Percentiles rank a stretch among this genome's conserved stretches.
Conservation (phyloP, 1,284 basidiomycete genomes). For the Boletus semigastroideus region DNA sequence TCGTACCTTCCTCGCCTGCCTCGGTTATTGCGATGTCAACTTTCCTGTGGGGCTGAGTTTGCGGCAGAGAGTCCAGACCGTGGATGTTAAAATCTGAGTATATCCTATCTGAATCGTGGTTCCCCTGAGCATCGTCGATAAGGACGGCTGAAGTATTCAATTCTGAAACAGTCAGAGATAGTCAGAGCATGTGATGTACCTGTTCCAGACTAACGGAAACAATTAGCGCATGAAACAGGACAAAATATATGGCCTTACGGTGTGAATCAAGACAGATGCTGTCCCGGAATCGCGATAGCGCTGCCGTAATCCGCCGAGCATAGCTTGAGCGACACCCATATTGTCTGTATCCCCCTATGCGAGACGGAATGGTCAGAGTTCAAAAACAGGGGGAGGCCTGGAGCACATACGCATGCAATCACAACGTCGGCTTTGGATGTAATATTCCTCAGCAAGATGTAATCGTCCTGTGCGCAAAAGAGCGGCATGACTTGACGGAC, state of each 20-base stretch:
- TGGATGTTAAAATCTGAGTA: slow-evolving; percentile 39
- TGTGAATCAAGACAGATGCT: slow-evolving; percentile 31
- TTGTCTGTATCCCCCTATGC: slow-evolving; percentile 23
- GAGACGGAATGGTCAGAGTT: background rate
- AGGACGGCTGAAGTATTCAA: slow-evolving; percentile 24
- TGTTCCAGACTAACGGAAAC: slow-evolving; percentile 36
- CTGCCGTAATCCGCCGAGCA: slow-evolving; percentile 26
- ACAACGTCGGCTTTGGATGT: slow-evolving; percentile 48
- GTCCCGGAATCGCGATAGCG: slow-evolving; percentile 20
- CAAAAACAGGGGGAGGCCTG: background rate
- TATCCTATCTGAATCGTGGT: slow-evolving; percentile 29
- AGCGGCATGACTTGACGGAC: slow-evolving; percentile 38
- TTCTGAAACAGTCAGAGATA: slow-evolving; percentile 1
- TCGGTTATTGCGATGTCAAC: slow-evolving; percentile 28
- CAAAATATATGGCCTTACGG: slow-evolving; percentile 16
- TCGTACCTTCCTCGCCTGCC: slow-evolving; percentile 35
- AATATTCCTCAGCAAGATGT: slow-evolving; percentile 34
- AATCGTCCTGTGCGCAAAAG: slow-evolving; percentile 41
- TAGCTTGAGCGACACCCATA: slow-evolving; percentile 18
- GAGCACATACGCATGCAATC: slow-evolving; percentile 42
- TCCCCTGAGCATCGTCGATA: slow-evolving; percentile 34
- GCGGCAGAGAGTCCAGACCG: slow-evolving; percentile 35
- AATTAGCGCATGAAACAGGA: background rate
- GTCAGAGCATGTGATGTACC: slow-evolving; percentile 14
- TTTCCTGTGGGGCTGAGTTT: slow-evolving; percentile 35